phyloP scores from a whole-genome alignment of 106 monocot genomes.

The Acorus gramineus region DNA sequence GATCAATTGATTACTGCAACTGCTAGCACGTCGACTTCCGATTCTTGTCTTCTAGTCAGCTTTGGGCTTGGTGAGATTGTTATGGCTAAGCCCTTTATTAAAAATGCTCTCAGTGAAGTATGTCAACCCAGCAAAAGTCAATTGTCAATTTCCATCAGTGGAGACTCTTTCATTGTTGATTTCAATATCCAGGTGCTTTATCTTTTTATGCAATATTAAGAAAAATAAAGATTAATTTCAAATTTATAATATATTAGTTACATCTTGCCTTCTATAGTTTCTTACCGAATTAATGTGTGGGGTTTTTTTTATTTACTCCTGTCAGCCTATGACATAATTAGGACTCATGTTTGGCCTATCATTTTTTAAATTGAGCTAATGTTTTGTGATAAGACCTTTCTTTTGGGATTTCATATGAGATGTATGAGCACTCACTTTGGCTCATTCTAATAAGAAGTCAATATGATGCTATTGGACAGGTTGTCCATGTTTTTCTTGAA shows the following conservation, averaged over 20 bases:
- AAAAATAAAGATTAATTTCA: too few relatives aligned
- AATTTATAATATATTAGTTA: too few relatives aligned
- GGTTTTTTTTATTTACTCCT: too few relatives aligned
- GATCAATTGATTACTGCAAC: conserved; percentile 6
- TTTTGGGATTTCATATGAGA: too few relatives aligned
- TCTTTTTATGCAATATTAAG: not conserved
- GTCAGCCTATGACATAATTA: too few relatives aligned
- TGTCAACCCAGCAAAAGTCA: conserved; percentile 18
- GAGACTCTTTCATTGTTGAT: conserved; percentile 19
- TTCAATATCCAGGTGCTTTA: conserved; percentile 49
- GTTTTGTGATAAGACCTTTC: too few relatives aligned
- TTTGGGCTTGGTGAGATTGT: conserved; percentile 36
- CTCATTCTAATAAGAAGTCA: too few relatives aligned
- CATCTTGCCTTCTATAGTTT: too few relatives aligned
- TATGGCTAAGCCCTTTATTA: conserved; percentile 27
- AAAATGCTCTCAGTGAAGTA: conserved; percentile 9
- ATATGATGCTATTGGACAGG: conserved; percentile 35
- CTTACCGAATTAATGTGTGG: too few relatives aligned
- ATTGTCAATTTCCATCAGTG: conserved; percentile 19
- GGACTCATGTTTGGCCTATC: too few relatives aligned
- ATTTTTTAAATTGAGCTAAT: too few relatives aligned
- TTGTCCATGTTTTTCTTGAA: conserved; percentile 61
- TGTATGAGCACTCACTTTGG: too few relatives aligned
- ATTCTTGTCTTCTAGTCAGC: conserved; percentile 20
- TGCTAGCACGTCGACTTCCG: conserved; percentile 7